Percentiles rank a stretch among this genome's conserved stretches.
Evolutionary conservation across 257 asterid species (phyloP).

Genomic region (Striga asiatica): DNA sequence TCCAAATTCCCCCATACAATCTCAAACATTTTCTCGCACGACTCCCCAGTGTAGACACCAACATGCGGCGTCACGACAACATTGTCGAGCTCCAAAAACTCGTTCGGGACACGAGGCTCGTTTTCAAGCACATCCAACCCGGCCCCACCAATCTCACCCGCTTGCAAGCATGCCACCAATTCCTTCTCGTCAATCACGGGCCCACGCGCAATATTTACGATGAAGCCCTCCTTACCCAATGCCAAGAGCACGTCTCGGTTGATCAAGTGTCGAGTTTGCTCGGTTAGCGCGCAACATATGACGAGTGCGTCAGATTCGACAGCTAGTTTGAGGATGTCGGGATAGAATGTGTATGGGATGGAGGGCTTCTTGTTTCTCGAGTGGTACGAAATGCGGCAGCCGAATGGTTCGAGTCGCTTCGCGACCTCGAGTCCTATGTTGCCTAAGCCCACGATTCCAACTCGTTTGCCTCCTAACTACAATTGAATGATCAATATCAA

Average conservation of each 20-base stretch:
- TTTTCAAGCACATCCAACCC: constrained; percentile 63
- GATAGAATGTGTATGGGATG: constrained; percentile 26
- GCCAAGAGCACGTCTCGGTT: constrained; percentile 41
- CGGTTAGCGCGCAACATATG: constrained; percentile 48
- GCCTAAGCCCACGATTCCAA: constrained; percentile 83
- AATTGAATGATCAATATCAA: background rate
- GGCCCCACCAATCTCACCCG: constrained; percentile 44
- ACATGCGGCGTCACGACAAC: constrained; percentile 51
- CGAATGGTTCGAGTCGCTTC: constrained; percentile 60
- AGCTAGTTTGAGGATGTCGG: constrained; percentile 35
- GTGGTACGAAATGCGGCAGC: constrained; percentile 42
- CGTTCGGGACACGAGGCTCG: constrained; percentile 40
- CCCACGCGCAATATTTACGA: constrained; percentile 66
- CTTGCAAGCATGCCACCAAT: constrained; percentile 34
- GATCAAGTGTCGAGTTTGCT: constrained; percentile 61
- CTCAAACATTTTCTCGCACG: constrained; percentile 23
- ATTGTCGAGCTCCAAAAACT: constrained; percentile 38
- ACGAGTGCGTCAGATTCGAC: constrained; percentile 36
- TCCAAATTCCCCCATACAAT: constrained; percentile 37
- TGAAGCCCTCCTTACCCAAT: constrained; percentile 47
- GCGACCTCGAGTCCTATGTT: constrained; percentile 71
- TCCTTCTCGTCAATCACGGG: constrained; percentile 46
- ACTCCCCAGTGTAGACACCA: constrained; percentile 38
- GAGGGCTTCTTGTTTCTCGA: constrained; percentile 43
- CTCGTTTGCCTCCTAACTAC: constrained; percentile 55